phyloP scores from a whole-genome alignment of 805 yeast species.

The Maudiozyma turicensis region DNA sequence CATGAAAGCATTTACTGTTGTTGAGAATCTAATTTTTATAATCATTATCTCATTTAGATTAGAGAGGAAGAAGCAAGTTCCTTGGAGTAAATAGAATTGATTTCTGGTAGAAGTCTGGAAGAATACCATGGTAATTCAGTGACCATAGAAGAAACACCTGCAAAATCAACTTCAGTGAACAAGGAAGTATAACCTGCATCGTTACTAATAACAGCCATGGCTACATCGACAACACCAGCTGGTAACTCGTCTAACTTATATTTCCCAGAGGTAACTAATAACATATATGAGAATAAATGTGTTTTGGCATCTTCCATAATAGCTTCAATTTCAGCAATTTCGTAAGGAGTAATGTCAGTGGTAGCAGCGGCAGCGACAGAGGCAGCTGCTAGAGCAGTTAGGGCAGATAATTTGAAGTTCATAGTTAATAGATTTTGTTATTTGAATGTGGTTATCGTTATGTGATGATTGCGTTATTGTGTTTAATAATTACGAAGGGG shows the following conservation, averaged over 20 bases:
- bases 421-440: not conserved
- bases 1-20: too few species aligned
- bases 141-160: constrained; percentile 20
- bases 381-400: constrained; percentile 5
- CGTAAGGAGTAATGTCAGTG: constrained; percentile 4
- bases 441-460: not conserved
- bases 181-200: constrained; percentile 28
- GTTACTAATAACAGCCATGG: constrained; percentile 19
- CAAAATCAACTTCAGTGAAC: constrained; percentile 18
- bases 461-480: not conserved
- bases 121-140: constrained; percentile 30
- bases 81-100: constrained; percentile 1
- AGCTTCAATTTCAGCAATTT: constrained; percentile 10
- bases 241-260: constrained; percentile 6
- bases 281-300: constrained; percentile 7
- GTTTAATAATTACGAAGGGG: not conserved
- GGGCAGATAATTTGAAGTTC: constrained; percentile 2
- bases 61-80: constrained; percentile 2
- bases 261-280: constrained; percentile 3
- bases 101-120: constrained; percentile 14
- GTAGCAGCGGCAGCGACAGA: constrained; percentile 7
- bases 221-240: constrained; percentile 10
- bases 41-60: not conserved
- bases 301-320: constrained; percentile 9
- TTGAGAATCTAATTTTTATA: too few species aligned